These are phyloP conservation scores for Chernovozyma aurita DNA, from an alignment of 1,139 yeast species.

Conservation along the genomic window DNA sequence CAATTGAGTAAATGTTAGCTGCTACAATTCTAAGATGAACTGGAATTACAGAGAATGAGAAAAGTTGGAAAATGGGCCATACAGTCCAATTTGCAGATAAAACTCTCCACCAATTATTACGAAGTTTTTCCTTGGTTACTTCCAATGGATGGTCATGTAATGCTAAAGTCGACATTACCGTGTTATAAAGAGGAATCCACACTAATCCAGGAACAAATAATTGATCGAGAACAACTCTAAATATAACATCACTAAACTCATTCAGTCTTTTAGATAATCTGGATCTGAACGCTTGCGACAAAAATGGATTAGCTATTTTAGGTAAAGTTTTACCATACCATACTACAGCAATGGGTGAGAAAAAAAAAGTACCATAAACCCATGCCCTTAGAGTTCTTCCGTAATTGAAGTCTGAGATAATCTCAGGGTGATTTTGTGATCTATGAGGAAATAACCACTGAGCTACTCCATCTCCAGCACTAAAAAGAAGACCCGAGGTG, in stretches of 20 bases:
- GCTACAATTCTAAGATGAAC: conserved; percentile 38
- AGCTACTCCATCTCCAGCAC: conserved; percentile 71
- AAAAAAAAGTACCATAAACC: conserved; percentile 69
- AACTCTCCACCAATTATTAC: conserved; percentile 41
- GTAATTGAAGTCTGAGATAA: conserved; percentile 20
- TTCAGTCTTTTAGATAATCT: conserved; percentile 6
- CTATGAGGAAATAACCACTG: conserved; percentile 50
- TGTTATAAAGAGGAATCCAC: conserved; percentile 45
- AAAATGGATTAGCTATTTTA: conserved; percentile 40
- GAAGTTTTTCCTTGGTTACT: conserved; percentile 29
- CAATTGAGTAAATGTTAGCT: conserved; percentile 38
- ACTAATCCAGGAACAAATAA: conserved; percentile 29
- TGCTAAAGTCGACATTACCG: conserved; percentile 36
- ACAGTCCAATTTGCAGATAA: conserved; percentile 40
- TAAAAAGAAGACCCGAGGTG: conserved; percentile 61
- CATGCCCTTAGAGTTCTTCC: conserved; percentile 61
- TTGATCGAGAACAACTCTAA: conserved; percentile 36
- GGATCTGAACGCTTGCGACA: conserved; percentile 11
- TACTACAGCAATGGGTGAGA: conserved; percentile 68
- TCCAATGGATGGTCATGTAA: conserved; percentile 34
- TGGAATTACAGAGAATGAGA: conserved; percentile 37
- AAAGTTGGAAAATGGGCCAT: conserved; percentile 42
- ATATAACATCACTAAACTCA: conserved; percentile 30
- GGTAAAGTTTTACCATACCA: conserved; percentile 65
- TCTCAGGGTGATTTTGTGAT: conserved; percentile 4